Conservation (phyloP, 176 grass and related monocot species). For the Areca catechu region DNA sequence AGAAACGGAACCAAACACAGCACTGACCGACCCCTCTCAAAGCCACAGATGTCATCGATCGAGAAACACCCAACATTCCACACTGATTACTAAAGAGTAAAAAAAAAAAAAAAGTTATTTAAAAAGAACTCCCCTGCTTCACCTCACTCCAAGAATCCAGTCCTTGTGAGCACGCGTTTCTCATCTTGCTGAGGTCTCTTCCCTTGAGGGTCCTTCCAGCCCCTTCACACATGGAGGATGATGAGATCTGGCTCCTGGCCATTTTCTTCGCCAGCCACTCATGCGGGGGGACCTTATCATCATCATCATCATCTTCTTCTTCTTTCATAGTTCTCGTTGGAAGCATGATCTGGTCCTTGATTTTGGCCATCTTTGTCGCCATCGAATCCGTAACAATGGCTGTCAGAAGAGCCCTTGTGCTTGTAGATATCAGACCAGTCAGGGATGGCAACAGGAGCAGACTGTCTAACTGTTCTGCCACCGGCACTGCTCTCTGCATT, state of each 20-base stretch:
- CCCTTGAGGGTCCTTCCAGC: slow-evolving; percentile 47
- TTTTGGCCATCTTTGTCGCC: not conserved
- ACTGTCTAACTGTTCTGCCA: slow-evolving; percentile 1
- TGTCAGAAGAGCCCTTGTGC: not conserved
- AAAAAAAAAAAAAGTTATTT: too few relatives aligned
- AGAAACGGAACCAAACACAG: too few relatives aligned
- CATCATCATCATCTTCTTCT: slow-evolving; percentile 19
- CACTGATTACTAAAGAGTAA: too few relatives aligned
- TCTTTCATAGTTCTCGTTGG: slow-evolving; percentile 6
- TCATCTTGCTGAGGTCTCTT: slow-evolving; percentile 47
- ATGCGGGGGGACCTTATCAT: slow-evolving; percentile 27
- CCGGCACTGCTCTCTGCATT: not conserved
- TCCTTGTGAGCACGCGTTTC: slow-evolving; percentile 51
- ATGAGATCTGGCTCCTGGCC: slow-evolving; percentile 43
- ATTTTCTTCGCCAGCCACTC: slow-evolving; percentile 50
- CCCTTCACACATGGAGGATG: slow-evolving; percentile 46
- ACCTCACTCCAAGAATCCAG: slow-evolving; percentile 36
- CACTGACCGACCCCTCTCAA: too few relatives aligned
- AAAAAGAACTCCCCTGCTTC: too few relatives aligned
- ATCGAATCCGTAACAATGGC: too few relatives aligned
- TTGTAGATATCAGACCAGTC: slow-evolving; percentile 42
- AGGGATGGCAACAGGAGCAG: slow-evolving; percentile 35
- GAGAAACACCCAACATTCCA: too few relatives aligned
- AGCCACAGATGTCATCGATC: too few relatives aligned
- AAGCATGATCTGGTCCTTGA: too few relatives aligned